phyloP scores from a whole-genome alignment of 352 stramenopile genomes.

The Globisporangium abappressorium region DNA sequence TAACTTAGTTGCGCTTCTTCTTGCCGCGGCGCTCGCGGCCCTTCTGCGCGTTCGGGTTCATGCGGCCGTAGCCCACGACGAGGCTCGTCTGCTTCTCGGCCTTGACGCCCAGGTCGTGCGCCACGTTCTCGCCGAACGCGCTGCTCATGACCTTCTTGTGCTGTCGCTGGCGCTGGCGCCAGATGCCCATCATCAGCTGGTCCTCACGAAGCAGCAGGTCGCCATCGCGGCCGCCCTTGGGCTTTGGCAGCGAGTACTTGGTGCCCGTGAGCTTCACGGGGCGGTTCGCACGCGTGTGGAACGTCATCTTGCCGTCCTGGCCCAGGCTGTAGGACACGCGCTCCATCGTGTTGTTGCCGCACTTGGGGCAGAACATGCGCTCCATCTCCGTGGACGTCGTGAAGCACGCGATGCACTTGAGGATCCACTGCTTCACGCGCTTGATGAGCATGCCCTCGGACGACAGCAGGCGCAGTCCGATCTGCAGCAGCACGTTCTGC shows the following conservation, averaged over 20 bases:
- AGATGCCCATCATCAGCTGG: slow-evolving; percentile 96
- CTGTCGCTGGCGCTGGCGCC: slow-evolving; percentile 93
- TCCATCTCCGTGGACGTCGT: slow-evolving; percentile 92
- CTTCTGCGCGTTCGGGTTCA: slow-evolving; percentile 96
- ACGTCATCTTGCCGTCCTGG: slow-evolving; percentile 87
- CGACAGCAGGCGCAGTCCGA: slow-evolving; percentile 76
- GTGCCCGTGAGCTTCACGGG: slow-evolving; percentile 92
- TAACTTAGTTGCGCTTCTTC: slow-evolving; percentile 91
- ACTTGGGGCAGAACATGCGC: slow-evolving; percentile 96
- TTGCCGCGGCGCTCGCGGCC: slow-evolving; percentile 95
- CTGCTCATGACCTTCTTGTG: slow-evolving; percentile 89
- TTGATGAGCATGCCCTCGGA: slow-evolving; percentile 85
- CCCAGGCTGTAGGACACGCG: slow-evolving; percentile 94
- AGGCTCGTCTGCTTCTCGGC: slow-evolving; percentile 89
- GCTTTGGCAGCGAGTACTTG: slow-evolving; percentile 97
- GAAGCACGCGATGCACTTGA: slow-evolving; percentile 97
- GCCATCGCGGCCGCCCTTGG: slow-evolving; percentile 90
- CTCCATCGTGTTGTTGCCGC: slow-evolving; percentile 94
- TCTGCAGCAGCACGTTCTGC: slow-evolving; percentile 90
- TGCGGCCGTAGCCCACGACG: slow-evolving; percentile 92
- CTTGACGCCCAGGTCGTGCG: slow-evolving; percentile 91
- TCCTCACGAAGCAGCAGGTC: slow-evolving; percentile 97
- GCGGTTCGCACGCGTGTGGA: slow-evolving; percentile 80
- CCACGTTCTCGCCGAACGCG: slow-evolving; percentile 95
- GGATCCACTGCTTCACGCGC: slow-evolving; percentile 94